Evolutionary conservation across 2,329 filamentous ascomycete species (phyloP).

Genomic region (Cordyceps farinosa): DNA sequence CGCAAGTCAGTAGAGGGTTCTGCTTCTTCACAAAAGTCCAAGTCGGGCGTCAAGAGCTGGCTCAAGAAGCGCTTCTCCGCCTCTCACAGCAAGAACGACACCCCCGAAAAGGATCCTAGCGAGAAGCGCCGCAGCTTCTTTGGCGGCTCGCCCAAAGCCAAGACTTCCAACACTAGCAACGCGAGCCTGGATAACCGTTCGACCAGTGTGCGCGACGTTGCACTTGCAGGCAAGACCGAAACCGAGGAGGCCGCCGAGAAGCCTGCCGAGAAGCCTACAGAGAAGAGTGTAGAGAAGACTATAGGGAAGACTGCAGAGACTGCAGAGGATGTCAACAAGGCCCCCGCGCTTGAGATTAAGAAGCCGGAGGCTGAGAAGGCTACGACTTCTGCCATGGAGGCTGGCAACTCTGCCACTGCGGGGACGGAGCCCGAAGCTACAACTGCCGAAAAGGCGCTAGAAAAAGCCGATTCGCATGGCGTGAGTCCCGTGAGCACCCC

Average conservation of each 20-base stretch:
- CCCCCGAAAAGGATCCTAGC: conserved; percentile 19
- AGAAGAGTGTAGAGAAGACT: not conserved
- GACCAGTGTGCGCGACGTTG: conserved; percentile 45
- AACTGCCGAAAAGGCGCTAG: not conserved
- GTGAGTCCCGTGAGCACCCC: conserved; percentile 39
- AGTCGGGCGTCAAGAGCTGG: conserved; percentile 50
- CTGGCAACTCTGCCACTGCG: not conserved
- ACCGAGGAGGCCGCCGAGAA: conserved; percentile 23
- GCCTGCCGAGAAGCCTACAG: conserved; percentile 19
- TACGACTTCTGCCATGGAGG: not conserved
- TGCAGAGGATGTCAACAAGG: not conserved
- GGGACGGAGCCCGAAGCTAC: too few species aligned
- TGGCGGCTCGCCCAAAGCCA: conserved; percentile 43
- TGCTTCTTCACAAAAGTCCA: conserved; percentile 28
- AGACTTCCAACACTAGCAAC: conserved; percentile 40
- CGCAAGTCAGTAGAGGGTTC: conserved; percentile 20
- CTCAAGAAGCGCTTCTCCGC: conserved; percentile 49
- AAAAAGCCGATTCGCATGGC: conserved; percentile 30
- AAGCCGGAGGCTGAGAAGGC: conserved; percentile 23
- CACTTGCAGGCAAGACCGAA: conserved; percentile 39
- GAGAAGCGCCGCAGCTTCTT: conserved; percentile 43
- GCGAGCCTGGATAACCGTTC: conserved; percentile 41
- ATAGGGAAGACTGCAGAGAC: not conserved
- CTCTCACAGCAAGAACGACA: conserved; percentile 38
- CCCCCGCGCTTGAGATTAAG: conserved; percentile 27